phyloP scores from a whole-genome alignment of 2,329 filamentous ascomycete genomes.

The Didymella pomorum region DNA sequence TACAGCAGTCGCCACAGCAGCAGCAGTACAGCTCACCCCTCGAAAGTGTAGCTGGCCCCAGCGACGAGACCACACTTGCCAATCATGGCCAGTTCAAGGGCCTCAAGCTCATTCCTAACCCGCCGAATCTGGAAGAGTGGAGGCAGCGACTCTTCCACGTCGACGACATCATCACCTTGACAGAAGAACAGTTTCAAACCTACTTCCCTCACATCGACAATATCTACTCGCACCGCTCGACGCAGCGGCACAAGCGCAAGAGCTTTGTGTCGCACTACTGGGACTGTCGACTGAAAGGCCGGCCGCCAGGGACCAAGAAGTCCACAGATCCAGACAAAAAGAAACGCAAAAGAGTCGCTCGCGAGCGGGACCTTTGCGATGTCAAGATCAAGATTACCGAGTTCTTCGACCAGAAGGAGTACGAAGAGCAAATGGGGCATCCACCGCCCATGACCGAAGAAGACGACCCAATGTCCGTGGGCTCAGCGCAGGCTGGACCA shows the following conservation, averaged over 20 bases:
- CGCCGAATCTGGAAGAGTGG: conserved; percentile 74
- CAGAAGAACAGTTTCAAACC: conserved; percentile 79
- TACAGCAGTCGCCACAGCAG: conserved; percentile 17
- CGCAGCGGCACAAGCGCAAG: conserved; percentile 81
- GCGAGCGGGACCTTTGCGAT: conserved; percentile 80
- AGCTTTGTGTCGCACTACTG: conserved; percentile 86
- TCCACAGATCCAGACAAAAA: conserved; percentile 82
- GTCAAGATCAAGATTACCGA: conserved; percentile 89
- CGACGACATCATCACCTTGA: conserved; percentile 75
- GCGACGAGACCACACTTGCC: conserved; percentile 51
- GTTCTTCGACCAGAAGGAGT: conserved; percentile 67
- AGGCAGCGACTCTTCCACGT: conserved; percentile 76
- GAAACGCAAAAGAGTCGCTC: conserved; percentile 78
- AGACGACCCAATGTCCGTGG: conserved; percentile 20
- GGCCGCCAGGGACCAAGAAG: conserved; percentile 80
- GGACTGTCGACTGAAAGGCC: conserved; percentile 83
- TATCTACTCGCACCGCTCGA: conserved; percentile 83
- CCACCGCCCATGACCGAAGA: conserved; percentile 32
- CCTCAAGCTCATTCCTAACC: conserved; percentile 67
- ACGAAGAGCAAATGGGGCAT: conserved; percentile 45
- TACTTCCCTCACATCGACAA: conserved; percentile 88
- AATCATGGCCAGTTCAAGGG: conserved; percentile 62
- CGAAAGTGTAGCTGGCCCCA: not conserved
- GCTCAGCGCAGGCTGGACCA: conserved; percentile 10
- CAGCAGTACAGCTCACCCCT: conserved; percentile 18